A percentile compares a stretch with the other conserved stretches of the same genome.
These are phyloP conservation scores for Leccinum disarticulatum DNA, from an alignment of 768 basidiomycete species.

Conservation along the genomic window DNA sequence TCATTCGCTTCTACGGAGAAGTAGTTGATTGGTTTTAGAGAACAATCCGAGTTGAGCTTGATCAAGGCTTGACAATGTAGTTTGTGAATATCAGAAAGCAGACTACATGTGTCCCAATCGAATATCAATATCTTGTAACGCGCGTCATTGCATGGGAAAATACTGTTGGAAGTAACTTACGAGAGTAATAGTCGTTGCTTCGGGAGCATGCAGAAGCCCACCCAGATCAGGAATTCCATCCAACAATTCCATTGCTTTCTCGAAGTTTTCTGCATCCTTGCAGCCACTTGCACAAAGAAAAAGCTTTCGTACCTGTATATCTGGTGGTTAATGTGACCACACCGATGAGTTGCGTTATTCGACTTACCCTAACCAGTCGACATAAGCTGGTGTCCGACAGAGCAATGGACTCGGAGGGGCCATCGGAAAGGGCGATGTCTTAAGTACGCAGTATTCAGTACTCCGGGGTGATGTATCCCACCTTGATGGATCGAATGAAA, in stretches of 20 bases:
- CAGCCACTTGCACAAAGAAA: not conserved
- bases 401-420: not conserved
- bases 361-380: not conserved
- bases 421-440: slow-evolving; percentile 7
- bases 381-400: not conserved
- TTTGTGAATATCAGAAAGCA: slow-evolving; percentile 3
- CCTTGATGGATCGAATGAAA: slow-evolving; percentile 10
- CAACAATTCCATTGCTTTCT: not conserved
- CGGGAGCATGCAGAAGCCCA: slow-evolving; percentile 2
- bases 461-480: not conserved
- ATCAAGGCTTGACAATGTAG: slow-evolving; percentile 1
- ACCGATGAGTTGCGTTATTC: not conserved
- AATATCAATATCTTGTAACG: slow-evolving; percentile 15
- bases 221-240: not conserved
- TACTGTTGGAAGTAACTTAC: not conserved
- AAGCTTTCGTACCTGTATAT: slow-evolving; percentile 1
- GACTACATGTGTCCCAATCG: slow-evolving; percentile 6
- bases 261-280: not conserved
- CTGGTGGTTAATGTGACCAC: not conserved
- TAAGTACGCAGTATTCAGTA: not conserved
- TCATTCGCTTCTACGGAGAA: not conserved
- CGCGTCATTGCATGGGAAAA: not conserved
- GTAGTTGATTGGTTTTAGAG: not conserved
- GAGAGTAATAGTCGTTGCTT: not conserved
- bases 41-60: not conserved